phyloP scores from a whole-genome alignment of 139 green algal genomes.

The Ostreobium quekettii region DNA sequence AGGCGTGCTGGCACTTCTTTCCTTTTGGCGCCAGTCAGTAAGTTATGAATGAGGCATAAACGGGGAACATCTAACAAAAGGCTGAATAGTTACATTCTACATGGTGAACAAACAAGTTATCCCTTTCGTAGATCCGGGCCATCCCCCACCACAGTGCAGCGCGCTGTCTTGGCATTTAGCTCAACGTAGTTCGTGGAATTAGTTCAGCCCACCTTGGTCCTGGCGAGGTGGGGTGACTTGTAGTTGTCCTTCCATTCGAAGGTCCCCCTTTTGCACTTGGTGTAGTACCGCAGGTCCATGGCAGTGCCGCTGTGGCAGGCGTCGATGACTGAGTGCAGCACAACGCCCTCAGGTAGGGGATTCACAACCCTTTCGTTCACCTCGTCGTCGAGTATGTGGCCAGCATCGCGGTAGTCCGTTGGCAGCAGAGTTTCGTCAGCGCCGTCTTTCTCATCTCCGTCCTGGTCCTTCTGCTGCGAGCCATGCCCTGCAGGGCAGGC shows the following conservation, averaged over 20 bases:
- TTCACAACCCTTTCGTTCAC: constrained; percentile 51
- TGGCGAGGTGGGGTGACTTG: no score
- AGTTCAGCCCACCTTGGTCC: no score
- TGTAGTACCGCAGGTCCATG: constrained; percentile 61
- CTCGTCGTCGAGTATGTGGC: constrained; percentile 60
- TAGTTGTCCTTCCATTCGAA: constrained; percentile 46
- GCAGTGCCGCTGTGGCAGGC: constrained; percentile 66
- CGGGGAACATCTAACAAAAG: no score
- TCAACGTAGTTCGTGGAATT: no score
- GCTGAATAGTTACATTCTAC: no score
- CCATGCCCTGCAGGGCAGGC: constrained; percentile 74
- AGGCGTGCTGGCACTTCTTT: no score
- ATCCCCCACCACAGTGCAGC: no score
- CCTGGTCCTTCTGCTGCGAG: constrained; percentile 49
- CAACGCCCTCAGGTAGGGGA: constrained; percentile 35
- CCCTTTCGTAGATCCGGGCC: no score
- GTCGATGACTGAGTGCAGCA: constrained; percentile 74
- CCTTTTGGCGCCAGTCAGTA: no score
- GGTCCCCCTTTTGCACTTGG: constrained; percentile 31
- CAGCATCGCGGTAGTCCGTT: constrained; percentile 24
- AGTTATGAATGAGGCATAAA: no score
- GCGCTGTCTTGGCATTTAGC: no score
- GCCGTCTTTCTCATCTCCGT: constrained; percentile 64
- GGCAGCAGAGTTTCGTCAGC: constrained; percentile 61
- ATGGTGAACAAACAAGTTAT: no score